Base-by-base conservation (phyloP, 768 basidiomycete genomes). In the Tylopilus sp. region DNA sequence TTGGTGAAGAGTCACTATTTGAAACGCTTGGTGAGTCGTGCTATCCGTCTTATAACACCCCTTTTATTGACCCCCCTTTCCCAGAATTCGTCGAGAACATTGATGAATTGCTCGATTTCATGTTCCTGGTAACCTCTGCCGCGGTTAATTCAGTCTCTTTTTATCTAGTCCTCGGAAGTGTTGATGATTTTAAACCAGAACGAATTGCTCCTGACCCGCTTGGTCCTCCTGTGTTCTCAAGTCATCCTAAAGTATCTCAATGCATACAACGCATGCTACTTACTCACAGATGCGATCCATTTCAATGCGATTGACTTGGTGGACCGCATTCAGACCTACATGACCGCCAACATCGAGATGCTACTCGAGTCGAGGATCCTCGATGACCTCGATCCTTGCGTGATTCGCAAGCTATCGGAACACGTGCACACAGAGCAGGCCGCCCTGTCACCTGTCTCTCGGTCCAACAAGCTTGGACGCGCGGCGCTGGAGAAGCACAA, bases 191-290 rank as follows among this genome's bases (percentile, higher is more conserved):
- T 46, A 13, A 9, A 44, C 13, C 20, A 95, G 87, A 94, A 88
- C 56, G 93, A 98, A 69, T 71, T 98, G 3, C 78, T 97, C 9
- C 73, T 98, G n/a, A 90, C 91, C 61, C 83, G 85, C 18, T 79
- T 98, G 18, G 79, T 91, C 31, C 77, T 90, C 2, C 70, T 95
- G 22, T 97, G 94, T 70, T 95, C 94, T 1, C 72, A 74, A 9
- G 77, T 87, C 39, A 79, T 98, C 46, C 74, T 93, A 33, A 72
- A 75, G 35, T 77, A 82, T 63, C 74, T 86, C 45, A 86, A 81
- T 48, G 74, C 86, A 52, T 73, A 81, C 67, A 98, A 97, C 52
- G 88, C 83, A 1, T 86, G 84, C 53, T 82, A 85, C 55, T 73
- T 98, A 36, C 83, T 97, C 25, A 71, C 82, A 26, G 92, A 95